phyloP scores from a whole-genome alignment of 2,329 filamentous ascomycete species.

The Thelonectria blattea region DNA sequence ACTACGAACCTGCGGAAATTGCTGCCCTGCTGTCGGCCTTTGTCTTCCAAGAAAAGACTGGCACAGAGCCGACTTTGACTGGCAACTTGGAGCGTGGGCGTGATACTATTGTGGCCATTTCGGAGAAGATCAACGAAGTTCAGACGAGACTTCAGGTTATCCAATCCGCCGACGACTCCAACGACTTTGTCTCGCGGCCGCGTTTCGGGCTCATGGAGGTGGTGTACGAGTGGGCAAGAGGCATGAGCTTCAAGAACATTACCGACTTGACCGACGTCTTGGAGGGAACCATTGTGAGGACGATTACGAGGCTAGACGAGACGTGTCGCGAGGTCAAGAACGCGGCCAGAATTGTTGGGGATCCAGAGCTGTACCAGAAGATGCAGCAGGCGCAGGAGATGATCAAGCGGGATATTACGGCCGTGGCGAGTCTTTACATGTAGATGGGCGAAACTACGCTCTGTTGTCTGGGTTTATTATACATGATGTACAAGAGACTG shows the following conservation, averaged over 20 bases:
- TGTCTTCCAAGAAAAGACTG: conserved; percentile 97
- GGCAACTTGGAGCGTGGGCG: conserved; percentile 81
- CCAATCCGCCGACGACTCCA: conserved; percentile 84
- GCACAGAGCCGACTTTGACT: conserved; percentile 79
- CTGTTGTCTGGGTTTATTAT: not conserved
- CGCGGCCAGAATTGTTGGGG: conserved; percentile 91
- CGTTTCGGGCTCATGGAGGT: conserved; percentile 96
- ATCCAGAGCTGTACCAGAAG: conserved; percentile 91
- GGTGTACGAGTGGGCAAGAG: conserved; percentile 96
- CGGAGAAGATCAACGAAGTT: conserved; percentile 88
- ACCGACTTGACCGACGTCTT: conserved; percentile 95
- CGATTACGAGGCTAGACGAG: conserved; percentile 93
- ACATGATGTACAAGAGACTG: not conserved
- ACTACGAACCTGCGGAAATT: conserved; percentile 96
- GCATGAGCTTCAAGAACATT: conserved; percentile 98
- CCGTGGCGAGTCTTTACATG: conserved; percentile 88
- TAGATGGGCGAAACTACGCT: conserved; percentile 47
- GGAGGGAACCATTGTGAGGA: conserved; percentile 95
- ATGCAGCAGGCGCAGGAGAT: conserved; percentile 98
- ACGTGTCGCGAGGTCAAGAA: conserved; percentile 98
- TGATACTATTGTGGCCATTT: conserved; percentile 85
- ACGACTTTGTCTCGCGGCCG: conserved; percentile 86
- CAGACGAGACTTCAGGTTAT: conserved; percentile 94
- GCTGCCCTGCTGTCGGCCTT: conserved; percentile 92
- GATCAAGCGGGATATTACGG: conserved; percentile 95